Base-by-base conservation (phyloP, 371 early-diverging fungal species). In the Enterocytospora artemiae region DNA sequence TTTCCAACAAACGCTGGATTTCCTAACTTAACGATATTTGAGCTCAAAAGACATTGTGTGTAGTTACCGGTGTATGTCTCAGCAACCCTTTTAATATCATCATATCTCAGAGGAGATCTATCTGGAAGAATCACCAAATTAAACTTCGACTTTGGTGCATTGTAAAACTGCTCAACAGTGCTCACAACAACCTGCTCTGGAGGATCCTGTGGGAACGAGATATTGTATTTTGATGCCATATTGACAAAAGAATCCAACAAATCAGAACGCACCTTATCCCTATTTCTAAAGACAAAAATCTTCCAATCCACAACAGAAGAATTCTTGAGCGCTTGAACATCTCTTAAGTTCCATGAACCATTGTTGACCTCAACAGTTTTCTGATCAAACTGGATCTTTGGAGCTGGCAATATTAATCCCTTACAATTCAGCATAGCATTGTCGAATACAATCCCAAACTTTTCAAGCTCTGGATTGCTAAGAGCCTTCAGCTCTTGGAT, bases 1-100 rank as follows among this genome's bases (percentile, higher is more conserved):
- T 89, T 88, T 16, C 84, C 82, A 62, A 83, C 83, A 70, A 86
- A 93, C 61, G 65, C 30, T 1, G 85, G 85, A 43, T 82, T 66
- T 60, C 82, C 83, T 34, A 83, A 76, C 34, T 80, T 80, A 56
- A 71, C 67, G 20, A 84, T 68, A 73, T 93, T 86, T 76, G 83
- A 86, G 1, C 80, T 78, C 59, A 87, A 84, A 49, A 93, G 78
- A 76, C 94, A 93, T 78, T 93, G 93, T 0, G 93, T 88, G 0
- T 87, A 83, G 31, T 90, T 79, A 34, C 91, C 89, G 56, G 88
- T 80, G 1, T 46, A 27, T 0, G 90, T 90, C 75, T 96, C 93
- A 30, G 87, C 83, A 28, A 88, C 83, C 30, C 89, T 83, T 82
- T 96, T 96, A 69, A 93, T 87, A 65, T 89, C 88, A 55, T 88